Evolutionary conservation across 495 filamentous ascomycete genomes (phyloP), one percentile per base, ranked within the genome.

Genomic region (Elasticomyces elasticus): DNA sequence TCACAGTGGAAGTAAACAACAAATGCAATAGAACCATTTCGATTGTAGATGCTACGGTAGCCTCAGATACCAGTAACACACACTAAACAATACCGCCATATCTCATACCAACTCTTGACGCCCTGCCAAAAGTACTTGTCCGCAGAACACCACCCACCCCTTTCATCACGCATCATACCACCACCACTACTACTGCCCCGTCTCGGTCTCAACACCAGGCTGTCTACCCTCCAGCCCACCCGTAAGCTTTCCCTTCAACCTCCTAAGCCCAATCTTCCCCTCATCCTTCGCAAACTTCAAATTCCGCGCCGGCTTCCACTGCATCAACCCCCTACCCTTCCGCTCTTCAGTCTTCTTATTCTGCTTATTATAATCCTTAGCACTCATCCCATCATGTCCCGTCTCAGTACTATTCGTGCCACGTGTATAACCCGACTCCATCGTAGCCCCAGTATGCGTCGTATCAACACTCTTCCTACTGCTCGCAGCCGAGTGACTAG

Each of bases 301-400:
- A 59, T 84, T 82, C 59, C 84, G 67, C 71, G 83, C 76, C 23
- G 84, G 83, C 64, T 78, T 83, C 83, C 84, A 88, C 65, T 86
- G 84, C 82, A 86, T 86, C 60, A 85, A 53, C 10, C 83, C 84
- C 30, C 83, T 71, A 56, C 86, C 82, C 68, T 84, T 83, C 13
- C 84, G 69, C 60, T 84, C 79, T 58, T 85, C 66, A 23, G 80
- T 74, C 49, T 71, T 71, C 66, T 74, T 76, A 62, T 83, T 84
- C 55, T 74, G 69, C 59, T 74, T 74, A 63, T 81, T 67, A 22
- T 58, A 38, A 15, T 62, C 41, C 57, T 62, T 63, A 42, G 23
- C 7, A 10, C 22, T 48, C 38, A 33, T 37, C 13, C 17, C 13
- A 15, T 20, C 48, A 4, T 13, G 12, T 6, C 41, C 40, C 44